A percentile compares a stretch with the other conserved stretches of the same genome.
Conservation (phyloP, 1,284 basidiomycete genomes). For the Cutaneotrichosporon sp. region DNA sequence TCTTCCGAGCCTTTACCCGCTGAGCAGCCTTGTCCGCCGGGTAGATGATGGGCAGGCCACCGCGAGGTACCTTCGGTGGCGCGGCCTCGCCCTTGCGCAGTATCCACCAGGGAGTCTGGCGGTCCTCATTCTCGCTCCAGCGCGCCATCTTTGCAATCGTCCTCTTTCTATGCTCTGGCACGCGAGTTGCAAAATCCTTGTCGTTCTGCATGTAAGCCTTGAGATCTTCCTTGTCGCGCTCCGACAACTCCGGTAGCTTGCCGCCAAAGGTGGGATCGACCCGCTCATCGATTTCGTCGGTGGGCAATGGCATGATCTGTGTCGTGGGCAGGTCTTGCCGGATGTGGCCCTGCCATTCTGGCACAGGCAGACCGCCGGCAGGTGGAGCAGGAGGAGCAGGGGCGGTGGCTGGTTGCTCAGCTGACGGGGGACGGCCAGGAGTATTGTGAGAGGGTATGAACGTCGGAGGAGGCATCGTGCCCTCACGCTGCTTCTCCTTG, state of each 20-base stretch:
- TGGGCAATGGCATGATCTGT: slow-evolving; percentile 60
- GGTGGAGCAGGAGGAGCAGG: slow-evolving; percentile 39
- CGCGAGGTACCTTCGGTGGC: slow-evolving; percentile 30
- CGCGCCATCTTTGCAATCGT: slow-evolving; percentile 34
- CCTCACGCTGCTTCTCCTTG: slow-evolving; percentile 10
- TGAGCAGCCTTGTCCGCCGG: slow-evolving; percentile 49
- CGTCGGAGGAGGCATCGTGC: slow-evolving; percentile 36
- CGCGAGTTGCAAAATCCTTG: slow-evolving; percentile 46
- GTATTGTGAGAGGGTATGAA: slow-evolving; percentile 29
- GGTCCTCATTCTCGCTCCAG: slow-evolving; percentile 53
- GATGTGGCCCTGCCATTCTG: slow-evolving; percentile 46
- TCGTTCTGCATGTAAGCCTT: slow-evolving; percentile 57
- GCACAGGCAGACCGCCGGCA: slow-evolving; percentile 29
- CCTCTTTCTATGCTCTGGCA: slow-evolving; percentile 41
- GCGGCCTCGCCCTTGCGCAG: slow-evolving; percentile 30
- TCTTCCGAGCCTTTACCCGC: slow-evolving; percentile 52
- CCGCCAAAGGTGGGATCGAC: slow-evolving; percentile 52
- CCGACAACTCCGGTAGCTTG: slow-evolving; percentile 56
- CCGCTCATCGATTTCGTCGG: slow-evolving; percentile 46
- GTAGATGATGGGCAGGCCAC: slow-evolving; percentile 65
- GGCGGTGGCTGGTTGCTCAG: slow-evolving; percentile 13
- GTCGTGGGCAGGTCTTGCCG: slow-evolving; percentile 61
- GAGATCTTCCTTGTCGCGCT: slow-evolving; percentile 53
- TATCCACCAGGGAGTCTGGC: slow-evolving; percentile 43
- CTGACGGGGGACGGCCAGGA: slow-evolving; percentile 13